Percentiles rank a stretch among this genome's conserved stretches.
These are phyloP conservation scores for Lathyrus aphaca DNA, from an alignment of 306 rosid species.

Conservation along the genomic window DNA sequence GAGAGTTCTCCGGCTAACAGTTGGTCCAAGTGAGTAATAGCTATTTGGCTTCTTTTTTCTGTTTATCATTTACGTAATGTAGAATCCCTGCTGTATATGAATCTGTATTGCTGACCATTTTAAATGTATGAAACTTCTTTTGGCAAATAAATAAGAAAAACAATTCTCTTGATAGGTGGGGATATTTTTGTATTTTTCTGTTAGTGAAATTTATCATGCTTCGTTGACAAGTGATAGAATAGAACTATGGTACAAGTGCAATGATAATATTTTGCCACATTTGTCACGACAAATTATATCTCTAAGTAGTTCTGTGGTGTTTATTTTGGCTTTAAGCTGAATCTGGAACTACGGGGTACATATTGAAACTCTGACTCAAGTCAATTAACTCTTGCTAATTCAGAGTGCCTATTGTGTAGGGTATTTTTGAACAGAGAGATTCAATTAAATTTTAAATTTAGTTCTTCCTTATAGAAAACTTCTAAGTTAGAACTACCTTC, in stretches of 20 bases:
- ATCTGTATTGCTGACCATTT: constrained; percentile 24
- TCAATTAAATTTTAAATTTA: constrained; percentile 20
- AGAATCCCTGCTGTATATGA: constrained; percentile 32
- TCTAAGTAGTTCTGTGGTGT: constrained; percentile 18
- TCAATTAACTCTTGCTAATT: constrained; percentile 16
- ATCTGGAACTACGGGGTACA: constrained; percentile 30
- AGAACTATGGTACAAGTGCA: no score
- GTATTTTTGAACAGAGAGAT: constrained; percentile 11
- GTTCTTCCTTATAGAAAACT: constrained; percentile 2
- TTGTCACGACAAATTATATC: background rate
- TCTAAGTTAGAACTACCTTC: background rate
- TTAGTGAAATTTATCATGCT: constrained; percentile 8
- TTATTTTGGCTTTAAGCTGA: constrained; percentile 5
- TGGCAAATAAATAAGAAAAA: constrained; percentile 12
- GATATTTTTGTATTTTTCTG: constrained; percentile 9
- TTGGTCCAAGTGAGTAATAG: constrained; percentile 85
- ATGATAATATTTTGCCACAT: background rate
- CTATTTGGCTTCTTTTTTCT: constrained; percentile 31
- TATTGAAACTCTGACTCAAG: constrained; percentile 6
- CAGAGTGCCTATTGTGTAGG: constrained; percentile 8
- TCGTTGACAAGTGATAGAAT: constrained; percentile 25
- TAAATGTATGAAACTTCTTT: constrained; percentile 21
- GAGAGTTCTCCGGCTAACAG: constrained; percentile 63
- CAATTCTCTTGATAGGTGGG: constrained; percentile 3
- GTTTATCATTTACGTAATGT: constrained; percentile 5